Percentiles rank a stretch among this genome's conserved stretches.
Evolutionary conservation across 371 early-diverging fungal genomes (phyloP).

Genomic region (Lichtheimia ornata): DNA sequence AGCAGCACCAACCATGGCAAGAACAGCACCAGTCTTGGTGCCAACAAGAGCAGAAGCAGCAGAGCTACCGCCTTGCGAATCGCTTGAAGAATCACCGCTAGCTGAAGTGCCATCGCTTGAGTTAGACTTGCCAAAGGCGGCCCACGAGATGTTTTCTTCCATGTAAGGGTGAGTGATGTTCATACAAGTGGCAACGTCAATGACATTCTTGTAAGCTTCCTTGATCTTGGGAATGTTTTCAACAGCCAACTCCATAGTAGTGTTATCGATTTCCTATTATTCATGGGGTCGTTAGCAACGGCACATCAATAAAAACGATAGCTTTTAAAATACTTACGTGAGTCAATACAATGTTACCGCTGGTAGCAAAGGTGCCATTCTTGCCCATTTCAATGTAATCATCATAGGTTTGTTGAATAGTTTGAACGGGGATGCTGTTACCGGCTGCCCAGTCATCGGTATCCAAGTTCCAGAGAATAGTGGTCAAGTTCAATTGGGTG

Average conservation of each 20-base stretch:
- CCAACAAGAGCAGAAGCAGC: background rate
- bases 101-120: background rate
- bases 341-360: conserved; percentile 51
- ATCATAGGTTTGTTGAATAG: conserved; percentile 40
- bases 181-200: conserved; percentile 55
- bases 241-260: conserved; percentile 49
- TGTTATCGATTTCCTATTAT: conserved; percentile 48
- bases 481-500: conserved; percentile 53
- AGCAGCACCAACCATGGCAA: no score
- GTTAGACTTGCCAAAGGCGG: conserved; percentile 22
- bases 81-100: background rate
- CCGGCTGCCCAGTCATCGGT: conserved; percentile 63
- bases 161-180: conserved; percentile 58
- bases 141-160: conserved; percentile 36
- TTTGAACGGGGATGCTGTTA: conserved; percentile 28
- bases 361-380: conserved; percentile 44
- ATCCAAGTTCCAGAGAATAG: conserved; percentile 53
- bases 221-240: conserved; percentile 50
- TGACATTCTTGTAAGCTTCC: conserved; percentile 45
- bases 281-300: background rate
- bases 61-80: background rate
- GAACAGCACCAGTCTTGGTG: no score
- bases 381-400: conserved; percentile 45
- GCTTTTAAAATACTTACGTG: conserved; percentile 19
- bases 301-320: background rate